These are phyloP conservation scores for Blumeria graminis DNA, from an alignment of 2,329 filamentous ascomycete species.

Conservation along the genomic window DNA sequence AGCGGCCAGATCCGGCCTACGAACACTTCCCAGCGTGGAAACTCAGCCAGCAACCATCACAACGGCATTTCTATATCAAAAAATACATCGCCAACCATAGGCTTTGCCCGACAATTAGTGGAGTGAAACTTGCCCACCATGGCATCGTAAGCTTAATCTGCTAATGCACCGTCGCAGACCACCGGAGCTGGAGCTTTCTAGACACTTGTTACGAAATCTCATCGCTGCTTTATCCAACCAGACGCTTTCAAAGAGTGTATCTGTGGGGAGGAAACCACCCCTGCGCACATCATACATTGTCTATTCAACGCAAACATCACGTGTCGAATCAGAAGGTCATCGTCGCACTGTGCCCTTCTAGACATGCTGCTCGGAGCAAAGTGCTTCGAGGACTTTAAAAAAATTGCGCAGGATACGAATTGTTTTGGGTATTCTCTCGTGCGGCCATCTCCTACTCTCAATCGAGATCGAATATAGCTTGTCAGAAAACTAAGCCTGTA, in stretches of 20 bases:
- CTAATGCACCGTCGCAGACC: neutral
- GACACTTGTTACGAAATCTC: neutral
- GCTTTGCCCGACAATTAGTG: neutral
- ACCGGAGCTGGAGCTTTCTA: neutral
- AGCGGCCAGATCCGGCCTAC: neutral
- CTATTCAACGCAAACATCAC: too few species aligned
- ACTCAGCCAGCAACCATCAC: neutral
- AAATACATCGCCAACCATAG: neutral
- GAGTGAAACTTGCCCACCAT: neutral
- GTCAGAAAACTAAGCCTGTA: too few species aligned
- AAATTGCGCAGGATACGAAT: too few species aligned
- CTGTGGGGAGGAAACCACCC: neutral
- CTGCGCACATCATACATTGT: too few species aligned
- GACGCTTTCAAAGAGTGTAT: neutral
- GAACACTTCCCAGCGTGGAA: neutral
- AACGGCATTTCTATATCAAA: neutral
- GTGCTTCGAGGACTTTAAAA: too few species aligned
- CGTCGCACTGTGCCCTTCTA: too few species aligned
- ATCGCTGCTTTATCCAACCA: neutral
- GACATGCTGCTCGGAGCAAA: too few species aligned
- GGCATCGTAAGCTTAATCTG: neutral
- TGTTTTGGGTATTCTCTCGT: too few species aligned
- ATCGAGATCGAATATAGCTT: too few species aligned
- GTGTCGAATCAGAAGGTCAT: too few species aligned
- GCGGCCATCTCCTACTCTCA: too few species aligned